Base-by-base conservation (phyloP, 116 monocot species). In the Phalaenopsis hybrid region DNA sequence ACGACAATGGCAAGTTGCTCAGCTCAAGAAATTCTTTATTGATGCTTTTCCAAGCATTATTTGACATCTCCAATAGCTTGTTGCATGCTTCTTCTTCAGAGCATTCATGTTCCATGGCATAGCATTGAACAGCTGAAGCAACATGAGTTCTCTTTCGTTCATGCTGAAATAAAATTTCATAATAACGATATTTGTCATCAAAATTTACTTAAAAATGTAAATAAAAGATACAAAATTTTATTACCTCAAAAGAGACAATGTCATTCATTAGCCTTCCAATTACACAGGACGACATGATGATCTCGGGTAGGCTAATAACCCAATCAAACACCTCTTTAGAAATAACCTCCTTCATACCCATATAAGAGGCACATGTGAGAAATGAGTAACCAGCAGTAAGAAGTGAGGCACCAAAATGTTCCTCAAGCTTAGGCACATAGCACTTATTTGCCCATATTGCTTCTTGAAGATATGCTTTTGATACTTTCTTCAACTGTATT, bases 11-110 rank as follows among this genome's bases (percentile, higher is more conserved):
- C 0, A 45, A 0, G 4, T 45, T 44, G 0, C 4, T 45, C 0
- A 11, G 17, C 41, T 15, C 0, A 5, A 74, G 5, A 44, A 44
- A 81, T n/a, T 68, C 83, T 15, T 78, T 28, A 16, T 84, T 87
- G n/a, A 81, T 77, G 23, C 23, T 65, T 80, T 81, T 84, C 87
- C 87, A 87, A 59, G 73, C 67, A 31, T 86, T 65, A n/a, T 80
- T 75, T 0, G 67, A 61, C 55, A 76, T 68, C 33, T 25, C 28
- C 0, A 33, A 15, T 1, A 87, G 41, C 67, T 50, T 81, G 12
- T 23, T n/a, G 68, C 52, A 8, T 78, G 84, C 79, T 37, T 65
- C 77, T 49, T 87, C 68, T 44, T 72, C 58, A 45, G 84, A 21
- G 1, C 78, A 48, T 37, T 80, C 84, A 70, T 84, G 81, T 44